Conservation (phyloP, 306 rosid genomes). For the barrel medic (Medicago truncatula) region MtrunA17r5.0-ANR NC_053048.1:44497501-44498000, state of each 20-base stretch:
- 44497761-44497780: neutral
- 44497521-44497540: constrained; percentile 10
- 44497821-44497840: neutral
- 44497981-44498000: too few relatives aligned
- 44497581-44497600: constrained; percentile 58
- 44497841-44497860: neutral
- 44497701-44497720: neutral
- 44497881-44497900: too few relatives aligned
- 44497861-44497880: too few relatives aligned
- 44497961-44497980: too few relatives aligned
- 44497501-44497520: constrained; percentile 13
- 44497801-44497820: neutral
- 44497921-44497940: too few relatives aligned
- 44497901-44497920: too few relatives aligned
- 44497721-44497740: neutral
- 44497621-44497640: constrained; percentile 60
- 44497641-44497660: constrained; percentile 64
- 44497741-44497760: neutral
- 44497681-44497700: neutral
- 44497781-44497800: neutral
- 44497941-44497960: too few relatives aligned
- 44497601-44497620: constrained; percentile 51
- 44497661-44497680: constrained; percentile 50
- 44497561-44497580: constrained; percentile 32
- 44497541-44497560: neutral